phyloP scores from a whole-genome alignment of 495 filamentous ascomycete species.

The Penicillium diatomitis region DNA sequence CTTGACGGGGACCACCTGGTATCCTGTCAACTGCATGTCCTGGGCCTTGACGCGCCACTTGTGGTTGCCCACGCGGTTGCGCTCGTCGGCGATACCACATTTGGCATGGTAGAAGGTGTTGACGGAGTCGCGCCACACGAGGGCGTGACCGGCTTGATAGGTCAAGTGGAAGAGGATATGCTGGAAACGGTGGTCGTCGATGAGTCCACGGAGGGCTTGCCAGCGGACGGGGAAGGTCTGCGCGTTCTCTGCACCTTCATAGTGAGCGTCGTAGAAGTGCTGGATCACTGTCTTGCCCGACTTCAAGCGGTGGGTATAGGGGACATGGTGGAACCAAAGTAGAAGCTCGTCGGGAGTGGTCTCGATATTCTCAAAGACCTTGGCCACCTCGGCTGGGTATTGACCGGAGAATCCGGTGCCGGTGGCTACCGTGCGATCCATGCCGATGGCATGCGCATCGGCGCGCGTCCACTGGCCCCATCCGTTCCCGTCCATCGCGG shows the following conservation, averaged over 20 bases:
- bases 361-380: conserved; percentile 45
- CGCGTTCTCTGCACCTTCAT: conserved; percentile 47
- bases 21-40: conserved; percentile 46
- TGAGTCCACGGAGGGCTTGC: conserved; percentile 39
- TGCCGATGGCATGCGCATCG: conserved; percentile 47
- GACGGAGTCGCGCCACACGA: conserved; percentile 59
- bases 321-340: conserved; percentile 66
- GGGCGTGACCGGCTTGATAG: conserved; percentile 57
- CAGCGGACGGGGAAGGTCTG: conserved; percentile 46
- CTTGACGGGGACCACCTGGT: conserved; percentile 34
- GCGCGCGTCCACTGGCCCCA: conserved; percentile 66
- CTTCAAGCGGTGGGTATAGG: conserved; percentile 52
- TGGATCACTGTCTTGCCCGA: conserved; percentile 61
- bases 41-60: conserved; percentile 54
- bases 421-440: conserved; percentile 58
- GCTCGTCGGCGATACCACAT: conserved; percentile 45
- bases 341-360: conserved; percentile 59
- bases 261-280: conserved; percentile 63
- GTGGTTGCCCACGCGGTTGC: conserved; percentile 43
- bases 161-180: conserved; percentile 44
- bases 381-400: conserved; percentile 49
- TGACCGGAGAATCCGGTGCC: conserved; percentile 57
- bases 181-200: conserved; percentile 50
- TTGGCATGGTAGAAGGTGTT: conserved; percentile 47
- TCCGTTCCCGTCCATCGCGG: conserved; percentile 52